Percentiles rank a stretch among this genome's conserved stretches.
Evolutionary conservation across 345 rosid species (phyloP).

Genomic region (Lepidium sativum): DNA sequence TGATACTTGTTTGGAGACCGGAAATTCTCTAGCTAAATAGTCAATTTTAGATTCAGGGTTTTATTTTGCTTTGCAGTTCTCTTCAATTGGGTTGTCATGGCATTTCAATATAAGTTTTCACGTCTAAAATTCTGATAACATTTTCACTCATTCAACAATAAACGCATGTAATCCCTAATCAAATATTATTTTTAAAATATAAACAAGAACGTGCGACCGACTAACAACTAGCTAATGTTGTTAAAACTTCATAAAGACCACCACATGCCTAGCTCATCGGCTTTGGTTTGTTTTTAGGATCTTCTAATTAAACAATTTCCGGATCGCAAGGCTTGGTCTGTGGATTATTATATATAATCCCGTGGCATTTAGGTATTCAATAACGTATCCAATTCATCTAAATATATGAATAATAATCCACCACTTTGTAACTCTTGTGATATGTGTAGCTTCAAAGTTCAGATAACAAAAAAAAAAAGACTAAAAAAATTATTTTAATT

Average conservation of each 20-base stretch:
- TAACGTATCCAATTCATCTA: not conserved
- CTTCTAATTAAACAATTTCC: not conserved
- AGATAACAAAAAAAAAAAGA: not conserved
- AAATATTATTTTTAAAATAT: not conserved
- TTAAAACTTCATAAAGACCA: not conserved
- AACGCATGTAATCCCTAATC: not conserved
- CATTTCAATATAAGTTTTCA: not conserved
- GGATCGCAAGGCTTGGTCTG: not conserved
- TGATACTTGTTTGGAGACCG: not conserved
- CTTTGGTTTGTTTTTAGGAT: not conserved
- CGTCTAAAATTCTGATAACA: not conserved
- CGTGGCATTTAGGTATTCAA: not conserved
- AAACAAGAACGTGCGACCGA: constrained; percentile 21
- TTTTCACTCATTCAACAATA: constrained; percentile 1
- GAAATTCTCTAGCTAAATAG: not conserved
- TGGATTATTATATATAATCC: not conserved
- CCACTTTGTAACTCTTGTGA: not conserved
- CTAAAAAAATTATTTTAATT: not conserved
- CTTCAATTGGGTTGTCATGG: not conserved
- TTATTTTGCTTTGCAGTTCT: not conserved
- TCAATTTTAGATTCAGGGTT: not conserved
- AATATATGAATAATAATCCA: not conserved
- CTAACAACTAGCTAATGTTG: not conserved
- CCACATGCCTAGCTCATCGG: constrained; percentile 5
- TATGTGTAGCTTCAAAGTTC: not conserved